Conservation (phyloP, 169 alveolate genomes). For the Cryptosporidium tyzzeri region DNA sequence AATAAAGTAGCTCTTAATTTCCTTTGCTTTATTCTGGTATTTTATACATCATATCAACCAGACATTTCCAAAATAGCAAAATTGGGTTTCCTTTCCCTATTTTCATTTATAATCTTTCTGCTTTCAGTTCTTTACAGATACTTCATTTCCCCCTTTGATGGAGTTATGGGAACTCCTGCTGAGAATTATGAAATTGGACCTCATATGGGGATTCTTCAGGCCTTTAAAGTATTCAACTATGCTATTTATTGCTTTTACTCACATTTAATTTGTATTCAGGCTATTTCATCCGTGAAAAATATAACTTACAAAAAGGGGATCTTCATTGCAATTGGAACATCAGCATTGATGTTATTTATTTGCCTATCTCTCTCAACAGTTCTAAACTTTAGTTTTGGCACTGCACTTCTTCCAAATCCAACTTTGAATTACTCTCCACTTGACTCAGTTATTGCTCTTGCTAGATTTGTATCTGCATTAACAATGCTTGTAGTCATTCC, state of each 20-base stretch:
- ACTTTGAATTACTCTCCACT: constrained; percentile 65
- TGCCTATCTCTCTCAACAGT: constrained; percentile 30
- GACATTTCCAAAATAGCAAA: constrained; percentile 62
- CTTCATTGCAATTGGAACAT: constrained; percentile 9
- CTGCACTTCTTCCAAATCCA: constrained; percentile 57
- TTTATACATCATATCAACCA: constrained; percentile 32
- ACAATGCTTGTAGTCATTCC: constrained; percentile 74
- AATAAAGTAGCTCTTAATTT: constrained; percentile 11
- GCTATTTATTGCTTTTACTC: constrained; percentile 71
- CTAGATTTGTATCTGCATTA: constrained; percentile 53
- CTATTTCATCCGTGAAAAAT: constrained; percentile 27
- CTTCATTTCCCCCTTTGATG: constrained; percentile 60
- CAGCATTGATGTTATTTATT: constrained; percentile 24
- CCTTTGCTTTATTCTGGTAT: constrained; percentile 36
- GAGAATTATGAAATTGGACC: constrained; percentile 47
- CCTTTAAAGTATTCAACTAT: constrained; percentile 40
- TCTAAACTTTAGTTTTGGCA: constrained; percentile 48
- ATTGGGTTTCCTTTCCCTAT: constrained; percentile 33
- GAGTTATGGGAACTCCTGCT: constrained; percentile 4
- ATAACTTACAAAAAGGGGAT: constrained; percentile 22
- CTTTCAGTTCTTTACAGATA: constrained; percentile 42
- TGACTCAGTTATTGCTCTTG: constrained; percentile 58
- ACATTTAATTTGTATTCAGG: constrained; percentile 60
- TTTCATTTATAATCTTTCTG: constrained; percentile 42
- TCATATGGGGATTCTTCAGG: constrained; percentile 56